Conservation (phyloP, 306 rosid genomes). For the Medicago arabica region DNA sequence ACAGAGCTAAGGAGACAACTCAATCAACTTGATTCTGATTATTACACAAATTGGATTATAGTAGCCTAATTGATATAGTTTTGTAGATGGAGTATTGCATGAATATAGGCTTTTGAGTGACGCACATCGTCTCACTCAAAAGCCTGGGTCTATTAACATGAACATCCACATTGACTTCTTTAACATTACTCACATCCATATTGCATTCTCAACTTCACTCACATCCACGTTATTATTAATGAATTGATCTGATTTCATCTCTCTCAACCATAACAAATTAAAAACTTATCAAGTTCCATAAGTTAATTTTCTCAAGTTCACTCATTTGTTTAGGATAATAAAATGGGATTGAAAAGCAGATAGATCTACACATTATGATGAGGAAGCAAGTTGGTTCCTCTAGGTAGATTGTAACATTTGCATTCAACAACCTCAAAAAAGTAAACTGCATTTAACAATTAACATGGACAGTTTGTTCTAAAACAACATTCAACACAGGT, state of each 20-base stretch:
- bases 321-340: neutral
- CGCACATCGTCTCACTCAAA: too few species aligned
- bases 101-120: conserved; percentile 5
- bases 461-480: neutral
- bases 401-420: neutral
- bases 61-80: conserved; percentile 48
- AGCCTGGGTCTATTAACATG: too few species aligned
- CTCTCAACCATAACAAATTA: too few species aligned
- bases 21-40: conserved; percentile 74
- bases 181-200: too few species aligned
- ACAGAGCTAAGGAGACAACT: conserved; percentile 87
- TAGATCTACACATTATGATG: neutral
- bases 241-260: too few species aligned
- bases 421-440: neutral
- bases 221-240: too few species aligned
- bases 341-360: neutral
- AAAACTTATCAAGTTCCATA: too few species aligned
- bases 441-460: neutral
- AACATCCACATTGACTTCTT: too few species aligned
- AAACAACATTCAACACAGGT: neutral
- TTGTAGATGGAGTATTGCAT: conserved; percentile 43
- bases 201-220: too few species aligned
- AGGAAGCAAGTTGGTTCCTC: neutral
- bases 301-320: neutral
- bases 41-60: conserved; percentile 43